phyloP scores from a whole-genome alignment of 306 rosid genomes.

The Corylus heterophylla region DNA sequence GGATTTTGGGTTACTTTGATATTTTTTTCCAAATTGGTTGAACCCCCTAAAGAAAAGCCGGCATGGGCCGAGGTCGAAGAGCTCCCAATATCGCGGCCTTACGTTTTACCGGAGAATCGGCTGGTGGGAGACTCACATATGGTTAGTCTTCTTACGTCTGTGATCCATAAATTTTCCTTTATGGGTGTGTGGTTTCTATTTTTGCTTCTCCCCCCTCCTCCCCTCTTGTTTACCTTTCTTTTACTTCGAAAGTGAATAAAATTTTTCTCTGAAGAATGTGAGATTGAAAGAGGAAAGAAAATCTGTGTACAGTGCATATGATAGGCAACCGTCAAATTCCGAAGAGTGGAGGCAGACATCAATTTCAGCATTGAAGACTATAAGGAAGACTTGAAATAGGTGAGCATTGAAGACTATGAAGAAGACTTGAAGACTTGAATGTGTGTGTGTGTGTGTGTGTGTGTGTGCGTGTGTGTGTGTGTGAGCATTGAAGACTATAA shows the following conservation, averaged over 20 bases:
- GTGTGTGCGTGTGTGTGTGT: too few relatives aligned
- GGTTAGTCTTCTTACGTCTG: conserved; percentile 46
- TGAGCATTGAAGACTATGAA: neutral
- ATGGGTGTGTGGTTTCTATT: neutral
- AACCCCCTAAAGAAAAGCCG: conserved; percentile 84
- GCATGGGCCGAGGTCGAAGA: conserved; percentile 89
- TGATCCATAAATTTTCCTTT: neutral
- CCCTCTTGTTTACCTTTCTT: conserved; percentile 25
- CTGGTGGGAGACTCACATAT: conserved; percentile 98
- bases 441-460: too few relatives aligned
- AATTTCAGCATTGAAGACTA: conserved; percentile 87
- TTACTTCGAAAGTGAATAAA: neutral
- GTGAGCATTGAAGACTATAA: too few relatives aligned
- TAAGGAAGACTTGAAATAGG: conserved; percentile 96
- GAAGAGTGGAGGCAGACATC: conserved; percentile 93
- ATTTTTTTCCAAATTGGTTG: too few relatives aligned
- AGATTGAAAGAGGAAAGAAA: neutral
- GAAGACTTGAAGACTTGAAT: too few relatives aligned
- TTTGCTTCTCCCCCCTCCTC: neutral
- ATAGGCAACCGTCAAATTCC: conserved; percentile 95
- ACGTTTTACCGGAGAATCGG: conserved; percentile 98
- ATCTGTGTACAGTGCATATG: conserved; percentile 72
- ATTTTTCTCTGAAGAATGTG: conserved; percentile 6
- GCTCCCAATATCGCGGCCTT: conserved; percentile 97
- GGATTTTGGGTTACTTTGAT: too few relatives aligned